A percentile compares a stretch with the other conserved stretches of the same genome.
phyloP scores from a whole-genome alignment of 441 rosid genomes.

The Adansonia gregorii region DNA sequence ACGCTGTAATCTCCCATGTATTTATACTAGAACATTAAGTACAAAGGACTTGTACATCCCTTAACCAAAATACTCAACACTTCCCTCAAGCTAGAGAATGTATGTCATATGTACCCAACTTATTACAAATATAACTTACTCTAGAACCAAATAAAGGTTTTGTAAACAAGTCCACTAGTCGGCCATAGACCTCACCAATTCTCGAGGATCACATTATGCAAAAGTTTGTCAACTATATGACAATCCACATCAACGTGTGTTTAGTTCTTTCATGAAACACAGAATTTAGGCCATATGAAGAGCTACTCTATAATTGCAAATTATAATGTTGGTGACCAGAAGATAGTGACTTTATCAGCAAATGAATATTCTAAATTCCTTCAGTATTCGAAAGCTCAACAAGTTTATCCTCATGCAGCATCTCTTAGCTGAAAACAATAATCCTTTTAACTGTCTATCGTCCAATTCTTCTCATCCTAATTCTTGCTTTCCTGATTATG shows the following conservation, averaged over 20 bases:
- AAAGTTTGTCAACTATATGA: not conserved
- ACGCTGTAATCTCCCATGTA: not conserved
- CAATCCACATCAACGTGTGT: not conserved
- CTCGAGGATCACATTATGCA: not conserved
- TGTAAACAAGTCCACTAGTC: not conserved
- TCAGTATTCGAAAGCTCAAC: not conserved
- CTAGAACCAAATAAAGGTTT: not conserved
- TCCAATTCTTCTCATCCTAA: not conserved
- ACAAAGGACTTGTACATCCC: not conserved
- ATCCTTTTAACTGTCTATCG: not conserved
- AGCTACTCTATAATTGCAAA: not conserved
- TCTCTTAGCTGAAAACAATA: not conserved
- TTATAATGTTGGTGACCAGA: not conserved
- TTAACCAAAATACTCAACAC: not conserved
- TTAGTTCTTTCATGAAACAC: not conserved
- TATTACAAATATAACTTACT: not conserved
- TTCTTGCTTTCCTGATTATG: not conserved
- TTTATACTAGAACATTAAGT: not conserved
- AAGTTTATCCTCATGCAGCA: not conserved
- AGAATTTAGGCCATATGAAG: not conserved
- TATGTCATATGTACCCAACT: too few relatives aligned
- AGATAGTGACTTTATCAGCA: not conserved
- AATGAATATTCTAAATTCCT: not conserved
- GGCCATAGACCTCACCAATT: not conserved
- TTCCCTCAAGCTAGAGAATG: too few relatives aligned